These are phyloP conservation scores for Tremellales sp. DNA, from an alignment of 1,284 basidiomycete genomes.

Conservation along the genomic window DNA sequence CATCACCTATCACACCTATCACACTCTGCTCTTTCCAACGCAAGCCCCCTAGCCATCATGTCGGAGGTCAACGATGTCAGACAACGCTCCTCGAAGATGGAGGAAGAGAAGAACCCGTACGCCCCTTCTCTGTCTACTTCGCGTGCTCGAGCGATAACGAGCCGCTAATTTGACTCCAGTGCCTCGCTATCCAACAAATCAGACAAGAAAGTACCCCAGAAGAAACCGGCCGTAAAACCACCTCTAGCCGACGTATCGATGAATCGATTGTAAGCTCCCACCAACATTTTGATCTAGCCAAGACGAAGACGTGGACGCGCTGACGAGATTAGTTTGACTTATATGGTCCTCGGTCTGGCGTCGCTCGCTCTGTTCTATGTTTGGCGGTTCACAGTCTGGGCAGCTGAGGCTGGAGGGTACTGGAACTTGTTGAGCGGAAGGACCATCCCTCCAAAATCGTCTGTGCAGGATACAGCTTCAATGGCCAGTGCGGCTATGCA, in stretches of 20 bases:
- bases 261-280: constrained; percentile 41
- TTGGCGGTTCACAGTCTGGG: constrained; percentile 47
- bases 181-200: constrained; percentile 38
- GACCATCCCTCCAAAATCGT: constrained; percentile 1
- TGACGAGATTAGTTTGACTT: constrained; percentile 31
- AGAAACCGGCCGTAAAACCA: constrained; percentile 42
- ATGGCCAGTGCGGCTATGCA: neutral
- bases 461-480: neutral
- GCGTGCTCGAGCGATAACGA: neutral
- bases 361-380: constrained; percentile 42
- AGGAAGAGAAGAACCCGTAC: constrained; percentile 18
- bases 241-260: constrained; percentile 44
- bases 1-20: no score
- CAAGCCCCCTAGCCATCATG: no score
- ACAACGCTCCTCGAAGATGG: constrained; percentile 1
- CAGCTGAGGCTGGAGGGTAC: constrained; percentile 43
- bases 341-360: constrained; percentile 37
- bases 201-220: constrained; percentile 29
- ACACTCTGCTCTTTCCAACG: no score
- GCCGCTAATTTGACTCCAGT: constrained; percentile 16
- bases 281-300: neutral
- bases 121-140: neutral
- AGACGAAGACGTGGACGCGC: neutral
- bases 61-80: constrained; percentile 5
- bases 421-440: constrained; percentile 45